Percentiles rank a stretch among this genome's conserved stretches.
These are phyloP conservation scores for Cryphonectria parasitica DNA, from an alignment of 2,329 filamentous ascomycete species.

Conservation along the genomic window DNA sequence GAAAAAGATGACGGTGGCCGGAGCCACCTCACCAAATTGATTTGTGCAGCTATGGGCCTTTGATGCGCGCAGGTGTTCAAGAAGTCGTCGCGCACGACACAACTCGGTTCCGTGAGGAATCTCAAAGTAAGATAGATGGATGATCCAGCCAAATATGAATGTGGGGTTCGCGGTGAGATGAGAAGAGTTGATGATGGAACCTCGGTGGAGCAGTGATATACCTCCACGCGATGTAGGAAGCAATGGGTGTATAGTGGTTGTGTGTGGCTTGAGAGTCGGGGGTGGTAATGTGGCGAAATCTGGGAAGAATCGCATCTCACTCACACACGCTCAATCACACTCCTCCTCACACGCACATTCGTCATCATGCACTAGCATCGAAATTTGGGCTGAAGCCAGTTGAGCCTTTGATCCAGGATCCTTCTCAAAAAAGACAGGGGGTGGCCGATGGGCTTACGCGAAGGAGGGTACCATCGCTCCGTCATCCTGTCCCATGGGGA, in stretches of 20 bases:
- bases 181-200: constrained; percentile 4
- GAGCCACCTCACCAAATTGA: background rate
- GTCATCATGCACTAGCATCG: constrained; percentile 28
- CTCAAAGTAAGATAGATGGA: background rate
- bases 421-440: constrained; percentile 2
- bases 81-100: background rate
- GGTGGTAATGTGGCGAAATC: constrained; percentile 25
- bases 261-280: constrained; percentile 23
- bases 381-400: constrained; percentile 14
- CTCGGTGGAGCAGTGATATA: constrained; percentile 6
- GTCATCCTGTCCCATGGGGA: constrained; percentile 8
- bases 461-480: constrained; percentile 19
- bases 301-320: background rate
- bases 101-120: too few species aligned
- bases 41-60: background rate
- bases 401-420: background rate
- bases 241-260: background rate
- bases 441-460: background rate
- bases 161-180: constrained; percentile 15
- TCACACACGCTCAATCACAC: too few species aligned
- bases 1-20: background rate
- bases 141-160: background rate
- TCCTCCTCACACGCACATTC: background rate
- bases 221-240: too few species aligned
- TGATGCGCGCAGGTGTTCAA: background rate